These are phyloP conservation scores for Ogataea zsoltii DNA, from an alignment of 805 yeast species.

Conservation along the genomic window DNA sequence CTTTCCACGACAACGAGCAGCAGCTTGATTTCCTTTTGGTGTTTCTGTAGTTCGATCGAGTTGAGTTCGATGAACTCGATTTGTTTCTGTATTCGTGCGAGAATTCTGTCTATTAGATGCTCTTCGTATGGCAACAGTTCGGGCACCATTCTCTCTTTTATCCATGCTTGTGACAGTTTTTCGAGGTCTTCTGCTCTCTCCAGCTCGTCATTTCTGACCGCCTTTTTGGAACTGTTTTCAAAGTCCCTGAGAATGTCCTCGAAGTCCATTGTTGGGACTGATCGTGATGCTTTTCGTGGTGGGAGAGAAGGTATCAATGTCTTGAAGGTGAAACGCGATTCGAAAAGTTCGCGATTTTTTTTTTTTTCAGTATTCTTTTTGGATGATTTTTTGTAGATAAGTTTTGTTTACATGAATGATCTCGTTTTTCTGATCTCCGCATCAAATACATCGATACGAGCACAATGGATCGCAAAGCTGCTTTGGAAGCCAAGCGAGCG, in stretches of 20 bases:
- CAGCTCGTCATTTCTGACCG: conserved; percentile 24
- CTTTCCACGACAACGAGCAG: conserved; percentile 85
- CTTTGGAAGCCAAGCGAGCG: conserved; percentile 51
- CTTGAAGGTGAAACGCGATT: background rate
- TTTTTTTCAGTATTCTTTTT: no score
- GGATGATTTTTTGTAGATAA: background rate
- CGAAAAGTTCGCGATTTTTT: background rate
- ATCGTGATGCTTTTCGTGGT: background rate
- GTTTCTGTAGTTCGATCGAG: conserved; percentile 71
- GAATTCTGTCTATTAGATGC: conserved; percentile 54
- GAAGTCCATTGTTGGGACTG: conserved; percentile 45
- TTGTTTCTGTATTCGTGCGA: conserved; percentile 63
- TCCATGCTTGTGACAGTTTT: conserved; percentile 65
- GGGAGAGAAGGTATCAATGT: background rate
- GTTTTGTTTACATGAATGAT: background rate
- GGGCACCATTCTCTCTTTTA: conserved; percentile 83
- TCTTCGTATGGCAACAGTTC: conserved; percentile 78
- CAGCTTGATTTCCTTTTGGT: conserved; percentile 67
- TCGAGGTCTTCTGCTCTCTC: conserved; percentile 40
- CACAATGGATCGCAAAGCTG: conserved; percentile 29
- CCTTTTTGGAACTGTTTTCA: conserved; percentile 39
- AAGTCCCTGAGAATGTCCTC: conserved; percentile 72
- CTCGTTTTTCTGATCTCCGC: background rate
- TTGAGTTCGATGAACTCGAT: conserved; percentile 76
- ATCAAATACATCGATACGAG: background rate